Percentiles rank a stretch among this genome's conserved stretches.
Conservation (phyloP, 2,329 filamentous ascomycete species). For the Thermoascus crustaceus region DNA sequence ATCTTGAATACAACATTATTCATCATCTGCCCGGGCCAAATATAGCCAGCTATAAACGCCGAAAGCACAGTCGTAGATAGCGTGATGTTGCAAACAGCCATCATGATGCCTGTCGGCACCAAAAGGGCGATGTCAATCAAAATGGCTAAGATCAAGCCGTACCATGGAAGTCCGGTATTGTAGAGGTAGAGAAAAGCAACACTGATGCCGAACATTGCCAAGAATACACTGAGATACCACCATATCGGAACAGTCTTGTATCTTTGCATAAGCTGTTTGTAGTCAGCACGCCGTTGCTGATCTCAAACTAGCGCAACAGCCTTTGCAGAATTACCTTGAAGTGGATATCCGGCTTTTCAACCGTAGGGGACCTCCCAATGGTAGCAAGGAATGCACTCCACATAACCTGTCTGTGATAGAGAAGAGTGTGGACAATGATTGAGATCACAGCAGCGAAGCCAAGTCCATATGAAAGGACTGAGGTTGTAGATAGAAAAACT, state of each 20-base stretch:
- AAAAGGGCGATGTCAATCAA: slow-evolving; percentile 9
- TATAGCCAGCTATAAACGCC: slow-evolving; percentile 19
- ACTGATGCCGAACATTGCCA: slow-evolving; percentile 37
- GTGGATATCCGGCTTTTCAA: slow-evolving; percentile 38
- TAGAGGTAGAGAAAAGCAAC: slow-evolving; percentile 18
- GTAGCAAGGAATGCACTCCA: slow-evolving; percentile 42
- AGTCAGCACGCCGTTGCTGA: not conserved
- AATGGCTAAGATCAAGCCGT: slow-evolving; percentile 12
- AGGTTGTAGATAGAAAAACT: slow-evolving; percentile 60
- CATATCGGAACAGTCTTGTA: slow-evolving; percentile 45
- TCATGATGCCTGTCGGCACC: slow-evolving; percentile 14
- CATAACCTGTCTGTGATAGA: slow-evolving; percentile 56
- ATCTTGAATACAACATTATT: slow-evolving; percentile 20
- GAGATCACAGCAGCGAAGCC: slow-evolving; percentile 61
- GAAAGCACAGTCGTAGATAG: slow-evolving; percentile 10
- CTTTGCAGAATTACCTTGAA: slow-evolving; percentile 26
- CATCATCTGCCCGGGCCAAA: slow-evolving; percentile 24
- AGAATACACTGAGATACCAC: slow-evolving; percentile 42
- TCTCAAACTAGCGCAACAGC: not conserved
- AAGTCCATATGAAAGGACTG: slow-evolving; percentile 57
- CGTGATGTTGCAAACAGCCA: slow-evolving; percentile 12
- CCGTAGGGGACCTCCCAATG: slow-evolving; percentile 46
- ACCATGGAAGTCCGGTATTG: slow-evolving; percentile 8
- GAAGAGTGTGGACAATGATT: slow-evolving; percentile 54
- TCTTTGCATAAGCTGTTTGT: slow-evolving; percentile 41